Evolutionary conservation across 441 rosid genomes (phyloP), one percentile per base, ranked within the genome.

Genomic region (Pelargonium citronellum): DNA sequence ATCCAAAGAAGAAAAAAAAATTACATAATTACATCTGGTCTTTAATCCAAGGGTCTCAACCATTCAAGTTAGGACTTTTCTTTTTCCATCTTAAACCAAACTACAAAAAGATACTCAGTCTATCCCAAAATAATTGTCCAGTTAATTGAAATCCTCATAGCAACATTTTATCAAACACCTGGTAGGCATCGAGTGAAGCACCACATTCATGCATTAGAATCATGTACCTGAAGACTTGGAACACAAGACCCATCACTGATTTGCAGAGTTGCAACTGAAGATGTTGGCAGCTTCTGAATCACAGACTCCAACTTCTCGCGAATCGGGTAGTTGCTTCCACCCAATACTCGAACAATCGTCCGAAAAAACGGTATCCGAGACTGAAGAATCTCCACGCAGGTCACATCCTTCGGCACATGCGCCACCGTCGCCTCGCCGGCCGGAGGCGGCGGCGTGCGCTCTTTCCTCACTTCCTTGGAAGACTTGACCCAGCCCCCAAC

Each of bases 401-500:
- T 85, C 19, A 78, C 80, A 22, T 87, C 87, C 30, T 76, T 79
- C 37, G 69, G 66, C 64, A 44, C 64, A 7, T 27, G 60, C 51
- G 58, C 51, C 34, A 15, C 46, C 11, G 24, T 70, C 34, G 49
- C 63, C 65, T 61, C 70, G 16, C 30, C 73, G 39, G 72, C 15
- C 12, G 75, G 77, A 2, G 76, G 44, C 11, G 77, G 71, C 0
- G 80, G 74, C 20, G 72, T 39, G 1, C 73, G 74, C 17, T 88
- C 88, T 69, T 73, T 83, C 76, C 46, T 83, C 70, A 77, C 77
- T 16, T 91, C 92, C 74, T 74, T 88, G 43, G 83, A 84, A 77
- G 88, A 74, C 85, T 83, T 91, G 7, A 94, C 91, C 98, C 98
- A 91, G 8, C 98, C 98, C 1, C 98, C 98, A 49, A 91, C 64